Percentiles rank a stretch among this genome's conserved stretches.
These are phyloP conservation scores for Pyricularia pennisetigena DNA, from an alignment of 2,329 filamentous ascomycete species.

Conservation along the genomic window DNA sequence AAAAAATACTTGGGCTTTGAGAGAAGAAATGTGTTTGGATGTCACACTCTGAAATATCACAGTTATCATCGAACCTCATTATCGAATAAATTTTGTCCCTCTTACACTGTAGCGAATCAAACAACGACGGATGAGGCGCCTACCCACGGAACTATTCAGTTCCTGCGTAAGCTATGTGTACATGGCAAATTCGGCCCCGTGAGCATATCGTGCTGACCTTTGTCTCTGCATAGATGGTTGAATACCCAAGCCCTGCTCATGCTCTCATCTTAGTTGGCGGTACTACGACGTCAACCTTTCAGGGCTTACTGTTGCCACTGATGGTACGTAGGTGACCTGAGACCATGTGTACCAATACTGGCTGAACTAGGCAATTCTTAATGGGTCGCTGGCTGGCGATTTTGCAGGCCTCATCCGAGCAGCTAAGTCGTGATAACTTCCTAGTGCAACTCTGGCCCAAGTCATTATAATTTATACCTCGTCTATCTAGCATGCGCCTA, in stretches of 20 bases:
- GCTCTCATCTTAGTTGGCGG: background rate
- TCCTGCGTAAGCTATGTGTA: background rate
- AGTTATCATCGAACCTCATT: background rate
- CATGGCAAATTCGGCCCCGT: background rate
- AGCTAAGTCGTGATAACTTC: background rate
- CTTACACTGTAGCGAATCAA: background rate
- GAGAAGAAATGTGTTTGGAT: no score
- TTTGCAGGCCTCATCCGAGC: background rate
- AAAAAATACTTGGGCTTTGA: no score
- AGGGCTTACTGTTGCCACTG: background rate
- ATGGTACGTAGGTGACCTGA: background rate
- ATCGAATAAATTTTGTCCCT: background rate
- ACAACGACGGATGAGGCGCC: background rate
- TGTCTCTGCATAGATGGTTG: background rate
- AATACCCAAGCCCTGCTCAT: background rate
- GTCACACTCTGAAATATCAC: no score
- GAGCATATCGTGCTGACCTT: background rate
- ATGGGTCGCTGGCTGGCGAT: background rate
- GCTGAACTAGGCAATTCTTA: background rate
- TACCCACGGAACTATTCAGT: background rate
- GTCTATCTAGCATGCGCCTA: background rate
- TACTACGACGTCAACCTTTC: background rate
- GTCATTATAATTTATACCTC: background rate
- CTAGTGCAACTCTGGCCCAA: background rate
- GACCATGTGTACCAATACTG: background rate